Evolutionary conservation across 192 early-diverging fungal genomes (phyloP), one percentile per base, ranked within the genome.

Genomic region (Coemansia furcata): DNA sequence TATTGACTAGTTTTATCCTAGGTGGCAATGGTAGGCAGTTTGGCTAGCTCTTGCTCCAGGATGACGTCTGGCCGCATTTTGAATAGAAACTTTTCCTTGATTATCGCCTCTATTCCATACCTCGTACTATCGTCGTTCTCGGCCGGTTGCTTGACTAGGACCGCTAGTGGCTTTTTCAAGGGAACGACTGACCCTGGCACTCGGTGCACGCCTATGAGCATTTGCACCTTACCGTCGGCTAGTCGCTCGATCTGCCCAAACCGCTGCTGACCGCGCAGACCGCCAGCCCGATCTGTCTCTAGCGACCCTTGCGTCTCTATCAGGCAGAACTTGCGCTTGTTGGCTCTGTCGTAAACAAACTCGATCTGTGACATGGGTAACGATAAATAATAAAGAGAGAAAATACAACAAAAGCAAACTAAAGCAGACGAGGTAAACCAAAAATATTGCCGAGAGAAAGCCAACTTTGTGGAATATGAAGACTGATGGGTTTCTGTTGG

Each of bases 11-110:
- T 8, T 36, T n/a, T 52, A 49, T 23, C 23, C 3, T 30, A 54
- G 4, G 11, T 30, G 1, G 12, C 14, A 6, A 44, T 15, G 7
- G 42, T 63, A 6, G 38, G 61, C 17, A 63, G 29, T 3, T 46
- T 40, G 35, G 37, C 58, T 36, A 60, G 12, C 11, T 75, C 52
- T 26, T 65, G 52, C 29, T 74, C 72, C 33, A 82, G 35, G 10
- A 74, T 57, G 2, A 82, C 79, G 17, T 76, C 79, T 4, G 79
- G 79, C 8, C 79, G 67, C 54, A 69, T 12, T 62, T 82, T 82
- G 52, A 82, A 82, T 17, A 82, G 42, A 55, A 82, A 70, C 68
- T 82, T 82, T 49, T 82, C 79, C 37, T 71, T 76, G 50, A 82
- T 67, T 10, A 82, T 64, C 1, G 79, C 71, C 40, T 76, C 60